phyloP scores from a whole-genome alignment of 768 basidiomycete genomes.

The Harrya chromipes region DNA sequence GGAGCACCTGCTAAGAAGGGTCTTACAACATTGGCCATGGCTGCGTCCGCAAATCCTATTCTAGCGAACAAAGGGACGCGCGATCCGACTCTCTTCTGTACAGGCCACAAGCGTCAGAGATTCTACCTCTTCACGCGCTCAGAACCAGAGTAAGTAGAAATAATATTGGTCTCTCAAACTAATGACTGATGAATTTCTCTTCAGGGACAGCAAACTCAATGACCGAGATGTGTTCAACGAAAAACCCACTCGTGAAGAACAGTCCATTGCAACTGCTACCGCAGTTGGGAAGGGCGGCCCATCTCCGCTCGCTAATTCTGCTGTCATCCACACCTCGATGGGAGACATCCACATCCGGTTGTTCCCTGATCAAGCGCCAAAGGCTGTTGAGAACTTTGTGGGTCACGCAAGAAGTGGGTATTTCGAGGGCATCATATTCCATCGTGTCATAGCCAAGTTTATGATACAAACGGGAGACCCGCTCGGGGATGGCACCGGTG shows the following conservation, averaged over 20 bases:
- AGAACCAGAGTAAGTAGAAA: conserved; percentile 77
- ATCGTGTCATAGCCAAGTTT: conserved; percentile 97
- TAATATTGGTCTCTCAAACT: not conserved
- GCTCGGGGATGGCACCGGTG: conserved; percentile 91
- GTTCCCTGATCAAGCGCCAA: conserved; percentile 91
- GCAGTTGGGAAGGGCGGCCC: conserved; percentile 49
- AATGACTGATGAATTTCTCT: not conserved
- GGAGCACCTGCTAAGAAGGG: conserved; percentile 89
- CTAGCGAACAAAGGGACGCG: conserved; percentile 79
- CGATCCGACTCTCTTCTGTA: conserved; percentile 91
- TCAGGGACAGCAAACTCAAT: conserved; percentile 77
- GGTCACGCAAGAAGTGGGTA: conserved; percentile 86
- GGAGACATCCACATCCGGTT: conserved; percentile 90
- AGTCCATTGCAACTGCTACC: conserved; percentile 72
- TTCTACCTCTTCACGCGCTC: conserved; percentile 94
- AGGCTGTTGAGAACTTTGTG: conserved; percentile 97
- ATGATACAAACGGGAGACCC: conserved; percentile 98
- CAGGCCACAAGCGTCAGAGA: conserved; percentile 87
- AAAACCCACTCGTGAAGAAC: conserved; percentile 93
- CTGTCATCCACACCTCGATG: conserved; percentile 91
- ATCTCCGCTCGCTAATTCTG: conserved; percentile 71
- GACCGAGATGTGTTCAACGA: conserved; percentile 99
- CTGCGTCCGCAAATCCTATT: conserved; percentile 93
- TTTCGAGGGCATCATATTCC: conserved; percentile 93
- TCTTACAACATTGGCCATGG: conserved; percentile 87